Base-by-base conservation (phyloP, 148 eudicot genomes). In the Fagopyrum tataricum region DNA sequence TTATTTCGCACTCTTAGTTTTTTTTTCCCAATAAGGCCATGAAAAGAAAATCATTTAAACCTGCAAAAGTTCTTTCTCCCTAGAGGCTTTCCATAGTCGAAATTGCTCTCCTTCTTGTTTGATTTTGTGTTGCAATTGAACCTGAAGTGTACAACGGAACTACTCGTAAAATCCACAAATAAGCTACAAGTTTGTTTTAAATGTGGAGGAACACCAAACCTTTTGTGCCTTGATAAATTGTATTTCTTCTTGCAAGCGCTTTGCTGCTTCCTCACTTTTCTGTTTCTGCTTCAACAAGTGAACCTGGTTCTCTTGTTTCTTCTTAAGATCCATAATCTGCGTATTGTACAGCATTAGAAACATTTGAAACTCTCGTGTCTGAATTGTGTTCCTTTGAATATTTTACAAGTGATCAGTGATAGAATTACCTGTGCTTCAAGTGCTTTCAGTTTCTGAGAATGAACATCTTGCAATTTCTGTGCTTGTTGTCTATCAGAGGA, bases 101-200 rank as follows among this genome's bases (percentile, higher is more conserved):
- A 96, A 96, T 78, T 96, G 97, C 76, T 96, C 99, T 31, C 96
- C 88, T 80, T 96, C 99, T 88, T 92, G 99, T 81, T 96, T 96
- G 72, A 92, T 96, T 79, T 90, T 96, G 72, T 96, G 89, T 82
- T 96, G 99, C 85, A 96, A 76, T 82, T 92, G 99, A 81, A 96
- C 99, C 99, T 96, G 73, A 21, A 81, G 72, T 46, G 67, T 64
- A 37, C 15, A 81, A 67, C 4, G 5, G 61, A 44, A 49, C 77
- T 61, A 78, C 68, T 23, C 74, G 62, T 59, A 44, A 51, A 13
- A 44, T 72, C 56, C 39, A 21, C 11, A 20, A 26, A 73, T 13
- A 61, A 31, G 69, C 43, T 64, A 37, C 15, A 37, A 15, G 15
- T 43, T n/a, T 23, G 31, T 61, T 44, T n/a, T 52, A 5, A 48